phyloP scores from a whole-genome alignment of 208 protist species.

The Crithidia thermophila region DNA sequence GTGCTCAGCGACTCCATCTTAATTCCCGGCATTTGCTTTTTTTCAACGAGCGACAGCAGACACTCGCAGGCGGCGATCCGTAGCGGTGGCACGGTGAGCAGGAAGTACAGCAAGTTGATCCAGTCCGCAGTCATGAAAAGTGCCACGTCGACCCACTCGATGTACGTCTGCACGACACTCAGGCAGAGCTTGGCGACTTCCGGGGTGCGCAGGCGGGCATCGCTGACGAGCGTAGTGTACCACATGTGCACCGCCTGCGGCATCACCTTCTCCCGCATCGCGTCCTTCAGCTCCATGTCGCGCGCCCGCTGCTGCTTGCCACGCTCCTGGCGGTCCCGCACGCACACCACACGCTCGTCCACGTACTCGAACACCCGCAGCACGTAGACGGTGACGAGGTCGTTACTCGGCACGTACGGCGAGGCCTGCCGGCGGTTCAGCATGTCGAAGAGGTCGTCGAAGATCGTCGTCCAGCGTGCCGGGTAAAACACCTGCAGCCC shows the following conservation, averaged over 20 bases:
- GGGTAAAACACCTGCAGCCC: constrained; percentile 76
- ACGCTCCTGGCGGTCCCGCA: constrained; percentile 54
- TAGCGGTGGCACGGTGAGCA: constrained; percentile 42
- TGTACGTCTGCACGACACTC: constrained; percentile 71
- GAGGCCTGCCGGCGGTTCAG: constrained; percentile 29
- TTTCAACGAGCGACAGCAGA: constrained; percentile 62
- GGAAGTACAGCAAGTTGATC: constrained; percentile 77
- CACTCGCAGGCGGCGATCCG: constrained; percentile 64
- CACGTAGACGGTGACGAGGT: constrained; percentile 60
- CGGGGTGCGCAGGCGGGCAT: constrained; percentile 45
- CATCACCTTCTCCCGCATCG: constrained; percentile 73
- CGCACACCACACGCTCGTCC: constrained; percentile 81
- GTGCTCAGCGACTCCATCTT: constrained; percentile 64
- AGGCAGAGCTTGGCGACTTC: constrained; percentile 64
- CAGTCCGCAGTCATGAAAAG: constrained; percentile 68
- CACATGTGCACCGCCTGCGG: constrained; percentile 58
- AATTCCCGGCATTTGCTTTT: constrained; percentile 77
- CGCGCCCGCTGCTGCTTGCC: constrained; percentile 57
- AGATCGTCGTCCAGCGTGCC: constrained; percentile 58
- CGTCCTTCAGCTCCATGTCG: constrained; percentile 82
- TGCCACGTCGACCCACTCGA: constrained; percentile 77
- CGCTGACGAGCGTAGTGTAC: constrained; percentile 54
- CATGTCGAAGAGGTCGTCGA: constrained; percentile 72
- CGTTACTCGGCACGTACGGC: constrained; percentile 28
- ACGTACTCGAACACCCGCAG: constrained; percentile 87